These are phyloP conservation scores for Celoporthe dispersa DNA, from an alignment of 2,329 filamentous ascomycete species.

Conservation along the genomic window DNA sequence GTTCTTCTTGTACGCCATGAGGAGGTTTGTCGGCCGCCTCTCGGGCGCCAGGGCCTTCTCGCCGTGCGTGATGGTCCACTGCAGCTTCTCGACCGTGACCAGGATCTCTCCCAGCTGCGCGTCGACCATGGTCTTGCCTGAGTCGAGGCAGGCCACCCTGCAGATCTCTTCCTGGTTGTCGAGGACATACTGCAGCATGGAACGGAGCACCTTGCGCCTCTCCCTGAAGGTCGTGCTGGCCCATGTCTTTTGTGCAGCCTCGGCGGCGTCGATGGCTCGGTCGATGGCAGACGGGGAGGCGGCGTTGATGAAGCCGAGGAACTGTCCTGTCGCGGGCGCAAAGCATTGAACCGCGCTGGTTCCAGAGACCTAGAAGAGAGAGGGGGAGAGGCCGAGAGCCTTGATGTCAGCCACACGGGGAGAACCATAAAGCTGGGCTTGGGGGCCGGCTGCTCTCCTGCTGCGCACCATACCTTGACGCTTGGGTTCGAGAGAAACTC, in stretches of 20 bases:
- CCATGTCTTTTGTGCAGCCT: constrained; percentile 78
- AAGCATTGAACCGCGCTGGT: constrained; percentile 80
- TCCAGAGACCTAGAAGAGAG: constrained; percentile 60
- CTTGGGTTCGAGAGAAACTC: constrained; percentile 62
- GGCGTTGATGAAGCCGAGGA: constrained; percentile 79
- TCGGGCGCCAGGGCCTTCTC: constrained; percentile 77
- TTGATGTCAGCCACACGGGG: constrained; percentile 4
- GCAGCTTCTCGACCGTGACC: constrained; percentile 89
- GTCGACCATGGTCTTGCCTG: constrained; percentile 95
- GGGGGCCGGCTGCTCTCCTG: not conserved
- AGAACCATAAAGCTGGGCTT: not conserved
- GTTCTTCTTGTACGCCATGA: constrained; percentile 96
- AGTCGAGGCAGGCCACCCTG: constrained; percentile 84
- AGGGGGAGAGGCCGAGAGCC: constrained; percentile 28
- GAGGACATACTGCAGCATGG: constrained; percentile 80
- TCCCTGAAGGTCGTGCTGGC: constrained; percentile 75
- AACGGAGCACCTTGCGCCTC: constrained; percentile 77
- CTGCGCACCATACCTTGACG: constrained; percentile 55
- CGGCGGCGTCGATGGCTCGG: constrained; percentile 72
- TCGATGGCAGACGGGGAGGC: constrained; percentile 79
- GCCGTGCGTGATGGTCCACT: constrained; percentile 92
- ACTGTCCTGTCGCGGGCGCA: constrained; percentile 84
- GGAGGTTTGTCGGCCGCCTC: constrained; percentile 79
- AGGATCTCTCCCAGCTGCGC: constrained; percentile 93
- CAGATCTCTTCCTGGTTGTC: constrained; percentile 90